These are phyloP conservation scores for Alternaria ventricosa DNA, from an alignment of 2,329 filamentous ascomycete species.

Conservation along the genomic window DNA sequence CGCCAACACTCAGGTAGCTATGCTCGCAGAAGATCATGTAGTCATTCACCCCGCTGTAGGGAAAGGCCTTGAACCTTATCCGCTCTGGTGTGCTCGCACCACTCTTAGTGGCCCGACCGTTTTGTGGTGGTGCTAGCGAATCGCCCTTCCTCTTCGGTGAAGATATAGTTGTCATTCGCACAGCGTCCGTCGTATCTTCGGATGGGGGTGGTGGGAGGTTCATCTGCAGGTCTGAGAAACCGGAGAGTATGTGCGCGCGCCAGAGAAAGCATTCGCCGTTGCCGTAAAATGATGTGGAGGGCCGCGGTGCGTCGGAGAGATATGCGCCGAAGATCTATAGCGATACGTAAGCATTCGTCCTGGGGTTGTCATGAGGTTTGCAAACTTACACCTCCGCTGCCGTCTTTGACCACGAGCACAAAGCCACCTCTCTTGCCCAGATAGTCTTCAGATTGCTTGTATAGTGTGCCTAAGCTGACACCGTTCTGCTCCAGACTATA, in stretches of 20 bases:
- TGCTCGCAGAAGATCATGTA: constrained; percentile 94
- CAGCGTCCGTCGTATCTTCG: constrained; percentile 67
- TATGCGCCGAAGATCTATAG: constrained; percentile 85
- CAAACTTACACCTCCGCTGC: constrained; percentile 70
- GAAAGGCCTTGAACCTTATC: constrained; percentile 96
- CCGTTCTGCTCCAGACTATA: constrained; percentile 95
- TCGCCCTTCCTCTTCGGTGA: constrained; percentile 25
- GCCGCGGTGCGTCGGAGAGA: constrained; percentile 85
- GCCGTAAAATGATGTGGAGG: constrained; percentile 85
- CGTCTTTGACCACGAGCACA: constrained; percentile 85
- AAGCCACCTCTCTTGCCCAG: constrained; percentile 78
- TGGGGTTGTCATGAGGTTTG: background rate
- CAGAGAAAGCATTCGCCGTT: constrained; percentile 96
- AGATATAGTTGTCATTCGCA: constrained; percentile 66
- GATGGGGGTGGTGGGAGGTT: constrained; percentile 73
- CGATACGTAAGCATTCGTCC: constrained; percentile 8
- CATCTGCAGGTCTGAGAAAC: constrained; percentile 53
- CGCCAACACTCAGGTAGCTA: constrained; percentile 84
- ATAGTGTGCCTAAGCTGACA: constrained; percentile 84
- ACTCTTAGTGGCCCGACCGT: constrained; percentile 34
- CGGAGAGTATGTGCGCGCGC: constrained; percentile 72
- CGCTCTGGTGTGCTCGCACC: constrained; percentile 69
- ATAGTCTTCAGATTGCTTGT: constrained; percentile 75
- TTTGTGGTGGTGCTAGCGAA: constrained; percentile 36
- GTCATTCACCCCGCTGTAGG: constrained; percentile 94